A percentile compares a stretch with the other conserved stretches of the same genome.
These are phyloP conservation scores for Exophiala aquamarina DNA, from an alignment of 2,329 filamentous ascomycete genomes.

Conservation along the genomic window DNA sequence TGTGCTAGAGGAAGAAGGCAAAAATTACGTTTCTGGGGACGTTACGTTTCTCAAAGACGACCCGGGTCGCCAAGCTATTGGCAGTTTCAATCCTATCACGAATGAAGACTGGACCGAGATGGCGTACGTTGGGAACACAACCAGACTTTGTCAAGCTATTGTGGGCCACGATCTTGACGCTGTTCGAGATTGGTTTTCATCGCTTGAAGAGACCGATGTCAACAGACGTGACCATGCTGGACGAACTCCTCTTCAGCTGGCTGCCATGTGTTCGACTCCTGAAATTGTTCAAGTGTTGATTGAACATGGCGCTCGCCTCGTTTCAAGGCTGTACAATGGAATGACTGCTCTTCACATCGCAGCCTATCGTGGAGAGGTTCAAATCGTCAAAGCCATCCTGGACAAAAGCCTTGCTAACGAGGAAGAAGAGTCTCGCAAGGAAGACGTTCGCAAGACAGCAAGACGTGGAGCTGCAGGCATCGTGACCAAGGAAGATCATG, in stretches of 20 bases:
- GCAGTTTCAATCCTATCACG: slow-evolving; percentile 76
- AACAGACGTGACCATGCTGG: slow-evolving; percentile 77
- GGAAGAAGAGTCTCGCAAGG: slow-evolving; percentile 54
- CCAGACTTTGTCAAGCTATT: slow-evolving; percentile 76
- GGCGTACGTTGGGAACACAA: slow-evolving; percentile 82
- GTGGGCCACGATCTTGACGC: slow-evolving; percentile 70
- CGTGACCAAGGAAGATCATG: slow-evolving; percentile 3
- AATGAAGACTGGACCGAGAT: slow-evolving; percentile 87
- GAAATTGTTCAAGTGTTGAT: slow-evolving; percentile 72
- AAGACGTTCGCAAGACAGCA: slow-evolving; percentile 26
- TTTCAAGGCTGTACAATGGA: slow-evolving; percentile 75
- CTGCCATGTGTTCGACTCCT: slow-evolving; percentile 65
- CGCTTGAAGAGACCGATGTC: slow-evolving; percentile 65
- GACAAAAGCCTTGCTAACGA: slow-evolving; percentile 74
- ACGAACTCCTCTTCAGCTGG: slow-evolving; percentile 75
- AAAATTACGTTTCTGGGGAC: slow-evolving; percentile 73
- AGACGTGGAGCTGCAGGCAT: slow-evolving; percentile 18
- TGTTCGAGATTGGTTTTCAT: slow-evolving; percentile 67
- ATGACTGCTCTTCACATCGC: slow-evolving; percentile 81
- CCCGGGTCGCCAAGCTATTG: slow-evolving; percentile 72
- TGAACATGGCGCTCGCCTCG: slow-evolving; percentile 69
- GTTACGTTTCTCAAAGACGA: slow-evolving; percentile 77
- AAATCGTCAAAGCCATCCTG: slow-evolving; percentile 72
- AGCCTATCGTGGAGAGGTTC: slow-evolving; percentile 64
- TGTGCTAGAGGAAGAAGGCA: slow-evolving; percentile 68